phyloP scores from a whole-genome alignment of 495 filamentous ascomycete species.

The Letharia columbiana region DNA sequence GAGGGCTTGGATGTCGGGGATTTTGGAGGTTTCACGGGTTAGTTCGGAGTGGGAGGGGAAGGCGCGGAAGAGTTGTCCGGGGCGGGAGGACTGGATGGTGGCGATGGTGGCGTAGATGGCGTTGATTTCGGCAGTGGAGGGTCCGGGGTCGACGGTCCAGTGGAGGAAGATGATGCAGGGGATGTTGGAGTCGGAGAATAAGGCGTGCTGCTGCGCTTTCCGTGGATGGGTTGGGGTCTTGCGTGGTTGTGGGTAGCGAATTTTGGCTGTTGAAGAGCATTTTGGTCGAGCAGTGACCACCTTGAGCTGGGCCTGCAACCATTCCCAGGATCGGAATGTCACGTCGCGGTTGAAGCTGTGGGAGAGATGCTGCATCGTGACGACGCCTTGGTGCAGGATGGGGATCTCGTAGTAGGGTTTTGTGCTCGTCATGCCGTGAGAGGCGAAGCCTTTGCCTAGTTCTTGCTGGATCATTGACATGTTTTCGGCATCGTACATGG shows the following conservation, averaged over 20 bases:
- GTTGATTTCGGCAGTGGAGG: not conserved
- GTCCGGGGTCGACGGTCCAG: not conserved
- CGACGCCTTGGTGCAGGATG: not conserved
- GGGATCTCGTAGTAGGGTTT: conserved; percentile 2
- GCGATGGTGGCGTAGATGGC: not conserved
- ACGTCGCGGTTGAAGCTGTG: not conserved
- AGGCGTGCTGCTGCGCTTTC: not conserved
- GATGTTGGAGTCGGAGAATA: not conserved
- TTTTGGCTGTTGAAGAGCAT: not conserved
- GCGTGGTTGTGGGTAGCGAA: not conserved
- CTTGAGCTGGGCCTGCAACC: not conserved
- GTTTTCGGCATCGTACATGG: not conserved
- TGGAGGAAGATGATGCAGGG: not conserved
- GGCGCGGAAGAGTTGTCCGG: not conserved
- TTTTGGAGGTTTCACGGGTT: not conserved
- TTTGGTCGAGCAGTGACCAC: not conserved
- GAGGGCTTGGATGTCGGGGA: not conserved
- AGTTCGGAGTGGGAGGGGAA: not conserved
- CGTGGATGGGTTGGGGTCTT: not conserved
- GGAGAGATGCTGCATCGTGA: not conserved
- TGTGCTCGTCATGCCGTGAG: not conserved
- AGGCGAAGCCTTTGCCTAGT: conserved; percentile 1
- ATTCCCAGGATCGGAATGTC: not conserved
- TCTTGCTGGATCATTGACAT: not conserved
- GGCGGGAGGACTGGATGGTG: not conserved